Conservation (phyloP, 148 eudicot genomes). For the Chenopodium suecicum region DNA sequence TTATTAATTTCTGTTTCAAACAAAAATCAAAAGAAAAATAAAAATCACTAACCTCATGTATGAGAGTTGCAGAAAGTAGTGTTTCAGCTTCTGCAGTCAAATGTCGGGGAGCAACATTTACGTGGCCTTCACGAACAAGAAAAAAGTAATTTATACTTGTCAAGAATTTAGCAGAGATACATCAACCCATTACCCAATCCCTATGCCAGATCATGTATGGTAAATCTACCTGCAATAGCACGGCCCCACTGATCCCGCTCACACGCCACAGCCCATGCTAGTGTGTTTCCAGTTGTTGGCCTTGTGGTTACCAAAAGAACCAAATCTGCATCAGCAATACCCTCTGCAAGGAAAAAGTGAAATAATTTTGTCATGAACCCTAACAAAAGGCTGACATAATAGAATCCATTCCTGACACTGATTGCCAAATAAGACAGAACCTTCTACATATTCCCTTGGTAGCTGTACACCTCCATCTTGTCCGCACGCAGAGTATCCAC, state of each 20-base stretch:
- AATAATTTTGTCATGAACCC: not conserved
- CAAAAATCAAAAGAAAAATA: not conserved
- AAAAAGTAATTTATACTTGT: slow-evolving; percentile 10
- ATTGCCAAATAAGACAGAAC: slow-evolving; percentile 33
- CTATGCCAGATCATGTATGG: not conserved
- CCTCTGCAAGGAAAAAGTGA: slow-evolving; percentile 50
- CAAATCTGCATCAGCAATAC: slow-evolving; percentile 84
- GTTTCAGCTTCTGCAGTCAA: slow-evolving; percentile 98
- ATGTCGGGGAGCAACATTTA: slow-evolving; percentile 98
- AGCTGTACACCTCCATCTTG: slow-evolving; percentile 99
- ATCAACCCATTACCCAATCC: slow-evolving; percentile 7
- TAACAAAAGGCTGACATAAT: not conserved
- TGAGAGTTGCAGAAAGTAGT: slow-evolving; percentile 88
- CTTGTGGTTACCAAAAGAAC: slow-evolving; percentile 97
- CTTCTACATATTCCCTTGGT: slow-evolving; percentile 92
- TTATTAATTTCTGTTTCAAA: not conserved
- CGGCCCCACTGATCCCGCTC: slow-evolving; percentile 99
- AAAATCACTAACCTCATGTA: slow-evolving; percentile 74
- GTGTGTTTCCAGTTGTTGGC: slow-evolving; percentile 94
- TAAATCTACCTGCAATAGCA: slow-evolving; percentile 82
- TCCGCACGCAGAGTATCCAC: slow-evolving; percentile 99
- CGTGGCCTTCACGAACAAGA: slow-evolving; percentile 65
- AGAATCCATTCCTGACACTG: not conserved
- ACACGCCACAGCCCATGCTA: slow-evolving; percentile 99
- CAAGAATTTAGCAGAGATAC: not conserved